Percentiles rank a stretch among this genome's conserved stretches.
phyloP scores from a whole-genome alignment of 306 rosid genomes.

The Cercis canadensis region DNA sequence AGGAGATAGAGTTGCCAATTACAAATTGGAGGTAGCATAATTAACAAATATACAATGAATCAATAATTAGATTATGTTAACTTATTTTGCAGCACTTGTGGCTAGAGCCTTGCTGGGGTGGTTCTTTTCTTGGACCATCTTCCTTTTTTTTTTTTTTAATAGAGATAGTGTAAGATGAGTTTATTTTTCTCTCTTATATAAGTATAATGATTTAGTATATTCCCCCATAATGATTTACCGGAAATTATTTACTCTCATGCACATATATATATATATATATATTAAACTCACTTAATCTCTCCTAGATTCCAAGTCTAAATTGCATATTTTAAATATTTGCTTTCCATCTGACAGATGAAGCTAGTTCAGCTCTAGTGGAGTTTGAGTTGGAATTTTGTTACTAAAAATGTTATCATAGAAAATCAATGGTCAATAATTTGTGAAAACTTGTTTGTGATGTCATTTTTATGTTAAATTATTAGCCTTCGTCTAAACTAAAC shows the following conservation, averaged over 20 bases:
- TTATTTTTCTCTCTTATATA: too few species aligned
- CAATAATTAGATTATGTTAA: background rate
- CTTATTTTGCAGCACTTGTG: background rate
- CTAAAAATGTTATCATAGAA: background rate
- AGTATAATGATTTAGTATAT: too few species aligned
- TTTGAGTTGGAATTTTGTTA: conserved; percentile 33
- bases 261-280: too few species aligned
- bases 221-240: too few species aligned
- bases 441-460: background rate
- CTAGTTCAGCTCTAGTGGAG: background rate
- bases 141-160: too few species aligned
- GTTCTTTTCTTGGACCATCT: too few species aligned
- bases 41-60: background rate
- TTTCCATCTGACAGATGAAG: background rate
- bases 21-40: conserved; percentile 14
- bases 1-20: background rate
- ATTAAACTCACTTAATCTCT: background rate
- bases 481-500: too few species aligned
- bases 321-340: too few species aligned
- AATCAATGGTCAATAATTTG: conserved; percentile 12
- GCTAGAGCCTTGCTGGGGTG: background rate
- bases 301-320: too few species aligned
- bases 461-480: too few species aligned
- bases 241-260: too few species aligned
- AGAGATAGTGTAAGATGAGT: background rate